A percentile compares a stretch with the other conserved stretches of the same genome.
Conservation (phyloP, 2,329 filamentous ascomycete species). For the Fusarium pseudoanthophilum region DNA sequence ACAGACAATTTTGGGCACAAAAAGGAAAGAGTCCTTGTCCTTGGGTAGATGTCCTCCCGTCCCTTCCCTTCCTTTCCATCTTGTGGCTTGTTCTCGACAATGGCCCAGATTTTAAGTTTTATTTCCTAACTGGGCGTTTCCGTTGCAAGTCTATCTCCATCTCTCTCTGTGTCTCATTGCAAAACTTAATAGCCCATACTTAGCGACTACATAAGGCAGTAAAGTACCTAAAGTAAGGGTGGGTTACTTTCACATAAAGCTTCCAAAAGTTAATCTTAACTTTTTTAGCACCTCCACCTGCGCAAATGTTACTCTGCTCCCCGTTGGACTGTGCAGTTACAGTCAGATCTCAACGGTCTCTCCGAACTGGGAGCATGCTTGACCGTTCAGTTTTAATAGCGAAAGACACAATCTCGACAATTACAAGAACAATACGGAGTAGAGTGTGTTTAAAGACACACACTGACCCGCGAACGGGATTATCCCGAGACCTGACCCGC, state of each 20-base stretch:
- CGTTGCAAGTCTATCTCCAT: slow-evolving; percentile 15
- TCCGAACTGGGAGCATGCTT: slow-evolving; percentile 12
- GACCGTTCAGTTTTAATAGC: not conserved
- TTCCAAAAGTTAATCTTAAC: not conserved
- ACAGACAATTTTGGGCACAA: not conserved
- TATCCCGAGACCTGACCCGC: slow-evolving; percentile 21
- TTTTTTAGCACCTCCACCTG: not conserved
- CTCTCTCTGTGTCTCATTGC: slow-evolving; percentile 1
- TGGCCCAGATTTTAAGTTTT: not conserved
- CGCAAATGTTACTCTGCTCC: not conserved
- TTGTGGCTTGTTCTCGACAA: not conserved
- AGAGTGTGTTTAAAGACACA: not conserved
- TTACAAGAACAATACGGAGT: not conserved
- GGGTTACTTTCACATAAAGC: not conserved
- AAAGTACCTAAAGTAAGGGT: not conserved
- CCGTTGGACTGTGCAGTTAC: slow-evolving; percentile 17
- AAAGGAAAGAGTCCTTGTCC: slow-evolving; percentile 10
- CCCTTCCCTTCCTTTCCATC: not conserved
- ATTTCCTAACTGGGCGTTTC: slow-evolving; percentile 20
- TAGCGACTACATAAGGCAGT: not conserved
- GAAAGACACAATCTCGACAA: slow-evolving; percentile 1
- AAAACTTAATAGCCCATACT: not conserved
- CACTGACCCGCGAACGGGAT: slow-evolving; percentile 2
- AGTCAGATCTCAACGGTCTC: slow-evolving; percentile 21
- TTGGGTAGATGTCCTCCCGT: not conserved